Evolutionary conservation across 169 alveolate species (phyloP).

Genomic region (Ichthyophthirius multifiliis): DNA sequence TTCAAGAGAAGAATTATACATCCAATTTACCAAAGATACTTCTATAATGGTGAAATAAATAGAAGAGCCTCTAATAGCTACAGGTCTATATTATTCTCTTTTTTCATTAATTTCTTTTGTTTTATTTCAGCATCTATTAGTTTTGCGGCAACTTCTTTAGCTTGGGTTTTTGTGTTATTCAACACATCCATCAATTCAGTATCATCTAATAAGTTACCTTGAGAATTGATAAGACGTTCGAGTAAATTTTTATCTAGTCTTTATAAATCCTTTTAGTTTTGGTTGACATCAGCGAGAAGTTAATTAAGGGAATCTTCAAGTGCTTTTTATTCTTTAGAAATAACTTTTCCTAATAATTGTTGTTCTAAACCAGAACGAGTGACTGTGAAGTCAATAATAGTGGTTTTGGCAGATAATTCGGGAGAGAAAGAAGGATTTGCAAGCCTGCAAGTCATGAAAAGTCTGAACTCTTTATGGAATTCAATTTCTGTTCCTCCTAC

Average conservation of each 20-base stretch:
- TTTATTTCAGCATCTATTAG: constrained; percentile 82
- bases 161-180: constrained; percentile 91
- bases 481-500: constrained; percentile 92
- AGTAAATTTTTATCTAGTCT: constrained; percentile 89
- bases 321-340: constrained; percentile 92
- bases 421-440: constrained; percentile 97
- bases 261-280: constrained; percentile 92
- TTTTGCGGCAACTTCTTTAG: constrained; percentile 91
- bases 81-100: constrained; percentile 95
- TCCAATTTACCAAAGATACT: constrained; percentile 93
- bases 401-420: constrained; percentile 95
- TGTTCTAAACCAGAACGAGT: constrained; percentile 94
- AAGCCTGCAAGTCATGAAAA: constrained; percentile 94
- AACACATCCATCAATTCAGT: constrained; percentile 93
- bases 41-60: constrained; percentile 93
- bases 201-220: constrained; percentile 94
- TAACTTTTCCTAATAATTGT: constrained; percentile 95
- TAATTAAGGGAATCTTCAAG: constrained; percentile 91
- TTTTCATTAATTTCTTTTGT: constrained; percentile 90
- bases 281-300: constrained; percentile 89
- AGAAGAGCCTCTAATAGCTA: constrained; percentile 95
- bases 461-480: constrained; percentile 91
- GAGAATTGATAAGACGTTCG: constrained; percentile 91
- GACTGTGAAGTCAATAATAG: constrained; percentile 97
- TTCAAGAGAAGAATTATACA: constrained; percentile 94